These are phyloP conservation scores for Fraxinus pennsylvanica DNA, from an alignment of 257 asterid species.

Conservation along the genomic window DNA sequence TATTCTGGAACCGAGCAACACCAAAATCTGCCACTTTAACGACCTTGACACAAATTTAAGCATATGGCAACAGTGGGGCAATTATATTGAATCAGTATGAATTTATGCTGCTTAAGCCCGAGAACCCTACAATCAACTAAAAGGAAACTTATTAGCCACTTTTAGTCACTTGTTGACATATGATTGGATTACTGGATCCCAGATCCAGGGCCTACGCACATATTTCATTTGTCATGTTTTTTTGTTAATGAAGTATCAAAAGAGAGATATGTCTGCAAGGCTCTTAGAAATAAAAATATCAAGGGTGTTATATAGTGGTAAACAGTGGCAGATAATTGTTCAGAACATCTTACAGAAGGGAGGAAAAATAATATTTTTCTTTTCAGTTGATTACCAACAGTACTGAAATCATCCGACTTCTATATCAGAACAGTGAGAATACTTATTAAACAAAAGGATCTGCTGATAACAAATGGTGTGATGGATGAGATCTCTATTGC, in stretches of 20 bases:
- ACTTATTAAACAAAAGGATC: background rate
- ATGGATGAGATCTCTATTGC: background rate
- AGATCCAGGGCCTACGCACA: background rate
- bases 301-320: background rate
- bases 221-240: background rate
- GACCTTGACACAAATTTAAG: slow-evolving; percentile 41
- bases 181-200: background rate
- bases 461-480: background rate
- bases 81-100: background rate
- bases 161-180: background rate
- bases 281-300: background rate
- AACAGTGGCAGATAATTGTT: background rate
- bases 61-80: background rate
- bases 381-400: background rate
- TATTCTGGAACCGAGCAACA: slow-evolving; percentile 82
- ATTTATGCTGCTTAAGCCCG: background rate
- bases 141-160: background rate
- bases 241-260: background rate
- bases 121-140: background rate
- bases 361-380: background rate
- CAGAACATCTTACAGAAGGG: background rate
- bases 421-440: background rate
- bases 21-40: slow-evolving; percentile 98
- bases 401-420: background rate
- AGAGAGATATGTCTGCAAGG: background rate